Evolutionary conservation across 306 rosid genomes (phyloP), one percentile per base, ranked within the genome.

Genomic region (Trifolium repens): DNA sequence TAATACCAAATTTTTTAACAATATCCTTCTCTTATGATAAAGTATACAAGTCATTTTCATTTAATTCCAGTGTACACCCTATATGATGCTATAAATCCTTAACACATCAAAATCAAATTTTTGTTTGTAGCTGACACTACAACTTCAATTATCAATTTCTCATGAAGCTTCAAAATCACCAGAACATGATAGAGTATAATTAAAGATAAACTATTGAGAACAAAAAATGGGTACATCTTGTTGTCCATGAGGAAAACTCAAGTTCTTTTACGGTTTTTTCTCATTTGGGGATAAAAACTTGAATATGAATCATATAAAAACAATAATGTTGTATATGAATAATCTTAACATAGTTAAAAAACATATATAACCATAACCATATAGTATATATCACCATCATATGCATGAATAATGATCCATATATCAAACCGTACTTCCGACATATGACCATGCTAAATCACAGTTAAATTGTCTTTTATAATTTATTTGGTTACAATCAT

Each of bases 391-490:
- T 62, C 24, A 72, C 52, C 79, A 44, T 4, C 16, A 59, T 59
- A 27, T 27, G 64, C 46, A 73, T 65, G 59, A 79, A 72, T 79
- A 42, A 80, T 73, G 62, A 77, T 69, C 34, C 55, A 77, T 22
- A 22, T 22, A 22, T 69, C 42, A 54, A 72, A 63, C 24, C 59
- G 84, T 72, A 73, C 78, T 7, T 67, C 83, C 85, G 89, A 89
- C 86, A 87, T 32, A 79, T 74, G 81, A 73, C 84, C 76, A 64
- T 68, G 76, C 61, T 59, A 77, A 81, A 83, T 79, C 72, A 79
- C 77, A 81, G 87, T 83, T 72, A 60, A 9, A 69, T 82, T 84
- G 88, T 84, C 94, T 82, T 84, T 69, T 84, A 85, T 82, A 81
- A 75, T 82, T 84, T 17, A 85, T 83, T 80, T 75, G 81, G 79